These are phyloP conservation scores for Epichloe aotearoae DNA, from an alignment of 2,329 filamentous ascomycete species.

Conservation along the genomic window DNA sequence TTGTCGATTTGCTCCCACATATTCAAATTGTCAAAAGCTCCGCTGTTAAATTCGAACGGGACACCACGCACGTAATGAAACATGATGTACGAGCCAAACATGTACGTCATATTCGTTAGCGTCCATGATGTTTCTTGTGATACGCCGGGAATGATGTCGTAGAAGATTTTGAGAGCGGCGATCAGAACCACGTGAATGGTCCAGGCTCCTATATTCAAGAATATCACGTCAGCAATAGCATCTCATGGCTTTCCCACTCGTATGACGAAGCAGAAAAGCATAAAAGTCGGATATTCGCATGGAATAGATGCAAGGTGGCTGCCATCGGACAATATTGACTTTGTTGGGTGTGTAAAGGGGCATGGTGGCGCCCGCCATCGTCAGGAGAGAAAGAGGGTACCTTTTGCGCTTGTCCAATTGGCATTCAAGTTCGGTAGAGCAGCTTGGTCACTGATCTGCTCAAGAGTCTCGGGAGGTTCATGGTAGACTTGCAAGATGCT, in stretches of 20 bases:
- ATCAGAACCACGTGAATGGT: slow-evolving; percentile 94
- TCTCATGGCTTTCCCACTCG: not conserved
- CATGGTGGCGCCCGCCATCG: slow-evolving; percentile 1
- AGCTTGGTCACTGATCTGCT: slow-evolving; percentile 95
- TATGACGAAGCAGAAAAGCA: not conserved
- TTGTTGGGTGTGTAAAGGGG: not conserved
- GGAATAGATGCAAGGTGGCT: not conserved
- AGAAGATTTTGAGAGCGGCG: slow-evolving; percentile 82
- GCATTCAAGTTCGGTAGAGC: slow-evolving; percentile 91
- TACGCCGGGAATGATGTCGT: slow-evolving; percentile 89
- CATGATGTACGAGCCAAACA: slow-evolving; percentile 98
- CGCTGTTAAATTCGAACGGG: slow-evolving; percentile 96
- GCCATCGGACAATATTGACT: not conserved
- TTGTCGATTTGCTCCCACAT: slow-evolving; percentile 99
- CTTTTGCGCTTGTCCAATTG: slow-evolving; percentile 98
- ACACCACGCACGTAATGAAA: slow-evolving; percentile 98
- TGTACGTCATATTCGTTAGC: slow-evolving; percentile 96
- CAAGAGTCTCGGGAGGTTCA: slow-evolving; percentile 88
- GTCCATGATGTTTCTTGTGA: slow-evolving; percentile 99
- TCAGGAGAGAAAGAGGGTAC: slow-evolving; percentile 36
- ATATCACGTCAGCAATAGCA: not conserved
- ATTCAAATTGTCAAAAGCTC: slow-evolving; percentile 97
- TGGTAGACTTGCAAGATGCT: slow-evolving; percentile 88
- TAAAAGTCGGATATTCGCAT: not conserved
- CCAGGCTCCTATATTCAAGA: slow-evolving; percentile 63